Base-by-base conservation (phyloP, 2,329 filamentous ascomycete species). In the Pezizomycotina sp. region DNA sequence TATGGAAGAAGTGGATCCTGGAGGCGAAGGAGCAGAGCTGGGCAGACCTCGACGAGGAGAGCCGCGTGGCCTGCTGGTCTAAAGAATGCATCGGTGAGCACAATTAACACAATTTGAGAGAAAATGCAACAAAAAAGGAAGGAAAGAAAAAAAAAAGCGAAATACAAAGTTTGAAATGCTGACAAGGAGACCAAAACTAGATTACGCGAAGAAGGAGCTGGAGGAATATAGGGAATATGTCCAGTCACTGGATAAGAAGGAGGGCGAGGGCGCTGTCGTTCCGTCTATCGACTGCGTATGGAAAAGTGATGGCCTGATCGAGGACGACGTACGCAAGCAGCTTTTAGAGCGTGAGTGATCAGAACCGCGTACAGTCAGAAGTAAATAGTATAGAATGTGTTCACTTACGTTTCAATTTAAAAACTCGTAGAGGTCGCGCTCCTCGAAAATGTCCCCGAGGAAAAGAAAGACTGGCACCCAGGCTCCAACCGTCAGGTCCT, bases 401-500 rank as follows among this genome's bases (percentile, higher is more conserved):
- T 18, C 3, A 10, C 24, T 12, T 33, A 3, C 13, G 14, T 31
- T 5, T 34, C 27, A 27, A 10, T 22, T 31, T 12, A 20, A 21
- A 13, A 12, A 12, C 12, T 18, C 19, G 12, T 15, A 2, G 62
- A 60, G 1, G 62, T 68, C 20, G 50, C 53, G 1, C 51, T 50
- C 0, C 56, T 79, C 2, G 64, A 74, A 40, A 53, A 65, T 12
- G 58, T 66, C 1, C 62, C 65, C 0, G 62, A 66, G 5, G 36
- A 56, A 0, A 31, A 58, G 21, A 64, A 66, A 44, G 72, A 76
- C 52, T 78, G 66, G 63, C 69, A 77, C 52, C 73, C 72, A 0
- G 58, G 63, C 2, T 70, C 66, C 1, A 57, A 69, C 20, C 53
- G 58, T 1, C 63, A 62, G 41, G 70, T 78, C 2, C 62, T 73